These are phyloP conservation scores for Zoysia japonica DNA, from an alignment of 176 grass and related monocot genomes.

Conservation along the genomic window DNA sequence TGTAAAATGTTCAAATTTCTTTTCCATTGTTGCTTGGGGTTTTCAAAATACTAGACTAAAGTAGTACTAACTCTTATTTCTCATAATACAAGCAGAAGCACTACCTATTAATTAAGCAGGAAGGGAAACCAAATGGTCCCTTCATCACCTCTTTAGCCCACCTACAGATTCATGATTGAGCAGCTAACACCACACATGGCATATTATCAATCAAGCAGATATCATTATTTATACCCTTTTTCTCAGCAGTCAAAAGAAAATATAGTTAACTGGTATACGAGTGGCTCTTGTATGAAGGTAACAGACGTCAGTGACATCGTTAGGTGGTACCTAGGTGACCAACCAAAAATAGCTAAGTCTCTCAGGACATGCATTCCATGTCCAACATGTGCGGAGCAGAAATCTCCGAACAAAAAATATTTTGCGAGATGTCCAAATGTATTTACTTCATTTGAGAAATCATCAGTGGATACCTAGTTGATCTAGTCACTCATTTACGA, in stretches of 20 bases:
- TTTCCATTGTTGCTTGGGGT: background rate
- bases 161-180: background rate
- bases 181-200: background rate
- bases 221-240: background rate
- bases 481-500: background rate
- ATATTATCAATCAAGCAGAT: slow-evolving; percentile 31
- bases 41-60: slow-evolving; percentile 7
- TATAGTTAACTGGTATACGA: slow-evolving; percentile 26
- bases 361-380: slow-evolving; percentile 30
- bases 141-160: background rate
- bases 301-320: slow-evolving; percentile 6
- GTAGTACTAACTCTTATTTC: background rate
- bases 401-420: background rate
- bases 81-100: background rate
- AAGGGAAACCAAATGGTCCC: background rate
- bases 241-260: background rate
- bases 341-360: slow-evolving; percentile 42
- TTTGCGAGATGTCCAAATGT: background rate
- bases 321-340: slow-evolving; percentile 59
- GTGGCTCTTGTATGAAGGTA: slow-evolving; percentile 27
- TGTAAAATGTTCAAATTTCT: background rate
- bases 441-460: slow-evolving; percentile 13
- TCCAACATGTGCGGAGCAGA: slow-evolving; percentile 19
- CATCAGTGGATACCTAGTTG: background rate
- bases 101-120: background rate